These are phyloP conservation scores for Starmerella bacillaris DNA, from an alignment of 805 yeast species.

Conservation along the genomic window DNA sequence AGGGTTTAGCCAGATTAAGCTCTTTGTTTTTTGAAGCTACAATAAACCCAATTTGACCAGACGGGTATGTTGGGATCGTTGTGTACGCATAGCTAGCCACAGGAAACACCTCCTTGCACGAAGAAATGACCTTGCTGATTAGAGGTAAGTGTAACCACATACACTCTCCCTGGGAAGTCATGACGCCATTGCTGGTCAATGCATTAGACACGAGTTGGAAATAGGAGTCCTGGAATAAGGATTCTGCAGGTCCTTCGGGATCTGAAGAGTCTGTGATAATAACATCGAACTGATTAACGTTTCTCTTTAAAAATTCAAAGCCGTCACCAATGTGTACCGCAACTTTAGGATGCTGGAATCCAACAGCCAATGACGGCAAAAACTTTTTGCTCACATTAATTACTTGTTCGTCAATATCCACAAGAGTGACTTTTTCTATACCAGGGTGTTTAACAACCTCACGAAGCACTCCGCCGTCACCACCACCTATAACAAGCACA, in stretches of 20 bases:
- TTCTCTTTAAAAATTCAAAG: conserved; percentile 77
- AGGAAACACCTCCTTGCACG: conserved; percentile 65
- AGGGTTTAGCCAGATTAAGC: conserved; percentile 32
- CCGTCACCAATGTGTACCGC: conserved; percentile 90
- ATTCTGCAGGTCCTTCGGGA: conserved; percentile 96
- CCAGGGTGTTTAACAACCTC: conserved; percentile 78
- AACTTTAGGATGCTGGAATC: conserved; percentile 76
- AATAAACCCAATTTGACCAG: conserved; percentile 71
- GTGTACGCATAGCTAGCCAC: conserved; percentile 64
- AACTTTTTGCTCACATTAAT: conserved; percentile 70
- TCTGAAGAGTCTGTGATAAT: conserved; percentile 95
- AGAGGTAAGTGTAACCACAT: conserved; percentile 71
- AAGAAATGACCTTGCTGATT: conserved; percentile 55
- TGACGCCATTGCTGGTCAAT: conserved; percentile 82
- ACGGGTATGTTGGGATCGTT: conserved; percentile 73
- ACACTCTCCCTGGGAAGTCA: conserved; percentile 76
- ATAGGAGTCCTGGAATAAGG: conserved; percentile 81
- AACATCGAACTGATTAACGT: conserved; percentile 77
- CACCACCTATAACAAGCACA: conserved; percentile 93
- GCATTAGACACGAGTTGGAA: conserved; percentile 70
- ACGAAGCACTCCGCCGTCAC: conserved; percentile 96
- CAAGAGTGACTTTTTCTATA: conserved; percentile 75
- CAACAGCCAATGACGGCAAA: conserved; percentile 72
- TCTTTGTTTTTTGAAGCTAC: conserved; percentile 41
- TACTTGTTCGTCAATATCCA: conserved; percentile 91